Conservation (phyloP, 2,329 filamentous ascomycete genomes). For the Myriosclerotinia scirpicola region DNA sequence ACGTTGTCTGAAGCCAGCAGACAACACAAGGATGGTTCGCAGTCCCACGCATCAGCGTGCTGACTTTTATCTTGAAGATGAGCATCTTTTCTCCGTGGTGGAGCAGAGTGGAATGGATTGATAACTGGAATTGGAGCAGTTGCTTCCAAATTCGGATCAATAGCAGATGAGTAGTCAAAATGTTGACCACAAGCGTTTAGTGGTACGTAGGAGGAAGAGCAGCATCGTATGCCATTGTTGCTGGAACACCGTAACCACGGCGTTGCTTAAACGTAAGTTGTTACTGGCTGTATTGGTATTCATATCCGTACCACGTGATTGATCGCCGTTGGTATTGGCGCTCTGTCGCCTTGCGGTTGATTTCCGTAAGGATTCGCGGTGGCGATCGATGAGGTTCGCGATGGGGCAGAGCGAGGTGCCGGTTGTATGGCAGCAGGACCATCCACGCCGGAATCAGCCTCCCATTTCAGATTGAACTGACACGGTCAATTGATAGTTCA, state of each 20-base stretch:
- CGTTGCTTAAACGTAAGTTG: too few relatives aligned
- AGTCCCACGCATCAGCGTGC: background rate
- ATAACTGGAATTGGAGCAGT: conserved; percentile 37
- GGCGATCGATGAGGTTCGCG: conserved; percentile 31
- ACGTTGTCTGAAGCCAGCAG: background rate
- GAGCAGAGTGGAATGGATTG: conserved; percentile 31
- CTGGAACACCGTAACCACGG: conserved; percentile 24
- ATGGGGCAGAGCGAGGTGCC: conserved; percentile 51
- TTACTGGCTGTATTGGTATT: background rate
- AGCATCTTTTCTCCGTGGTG: conserved; percentile 9
- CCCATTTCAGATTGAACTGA: background rate
- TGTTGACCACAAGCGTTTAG: conserved; percentile 46
- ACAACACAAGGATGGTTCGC: background rate
- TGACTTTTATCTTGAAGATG: too few relatives aligned
- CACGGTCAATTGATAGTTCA: too few relatives aligned
- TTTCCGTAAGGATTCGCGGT: conserved; percentile 47
- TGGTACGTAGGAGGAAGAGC: conserved; percentile 37
- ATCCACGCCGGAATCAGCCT: background rate
- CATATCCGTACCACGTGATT: too few relatives aligned
- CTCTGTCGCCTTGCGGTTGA: conserved; percentile 48
- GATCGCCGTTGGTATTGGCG: too few relatives aligned
- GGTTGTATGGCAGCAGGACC: conserved; percentile 72
- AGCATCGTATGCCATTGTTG: conserved; percentile 24
- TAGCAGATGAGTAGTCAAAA: conserved; percentile 52
- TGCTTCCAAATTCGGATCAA: conserved; percentile 50